These are phyloP conservation scores for Phoenix dactylifera DNA, from an alignment of 176 grass and related monocot species.

Conservation along the genomic window DNA sequence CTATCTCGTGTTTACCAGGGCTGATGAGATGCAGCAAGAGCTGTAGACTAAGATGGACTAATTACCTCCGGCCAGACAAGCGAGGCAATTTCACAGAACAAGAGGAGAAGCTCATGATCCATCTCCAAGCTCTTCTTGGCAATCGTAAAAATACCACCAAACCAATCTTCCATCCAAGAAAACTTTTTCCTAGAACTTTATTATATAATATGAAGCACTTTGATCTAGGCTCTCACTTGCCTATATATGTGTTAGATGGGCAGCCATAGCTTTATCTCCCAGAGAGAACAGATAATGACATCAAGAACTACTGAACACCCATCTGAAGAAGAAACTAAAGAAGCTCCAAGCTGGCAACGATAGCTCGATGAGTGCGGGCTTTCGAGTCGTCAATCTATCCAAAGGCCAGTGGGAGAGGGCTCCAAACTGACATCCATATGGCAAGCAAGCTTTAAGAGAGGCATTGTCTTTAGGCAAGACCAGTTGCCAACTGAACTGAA, in stretches of 20 bases:
- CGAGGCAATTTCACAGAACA: slow-evolving; percentile 84
- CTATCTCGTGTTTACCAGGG: slow-evolving; percentile 25
- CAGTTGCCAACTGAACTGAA: background rate
- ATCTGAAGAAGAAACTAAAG: slow-evolving; percentile 91
- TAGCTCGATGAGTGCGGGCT: background rate
- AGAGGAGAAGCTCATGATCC: slow-evolving; percentile 88
- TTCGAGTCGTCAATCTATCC: slow-evolving; percentile 11
- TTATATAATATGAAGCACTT: no score
- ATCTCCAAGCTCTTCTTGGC: slow-evolving; percentile 91
- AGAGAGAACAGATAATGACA: slow-evolving; percentile 94
- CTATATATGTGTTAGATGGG: slow-evolving; percentile 41
- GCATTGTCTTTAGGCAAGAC: slow-evolving; percentile 60
- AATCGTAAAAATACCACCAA: slow-evolving; percentile 36
- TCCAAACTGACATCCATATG: slow-evolving; percentile 93
- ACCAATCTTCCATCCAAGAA: no score
- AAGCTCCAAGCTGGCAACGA: slow-evolving; percentile 34
- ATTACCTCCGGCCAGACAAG: slow-evolving; percentile 95
- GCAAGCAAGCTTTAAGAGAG: slow-evolving; percentile 70
- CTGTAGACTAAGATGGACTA: slow-evolving; percentile 91
- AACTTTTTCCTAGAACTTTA: no score
- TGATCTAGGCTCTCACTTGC: background rate
- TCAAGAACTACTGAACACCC: slow-evolving; percentile 99
- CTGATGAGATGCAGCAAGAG: slow-evolving; percentile 99
- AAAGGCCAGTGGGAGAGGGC: slow-evolving; percentile 93
- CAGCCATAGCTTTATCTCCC: slow-evolving; percentile 89